Percentiles rank a stretch among this genome's conserved stretches.
phyloP scores from a whole-genome alignment of 768 basidiomycete genomes.

The Polyporus arcularius region DNA sequence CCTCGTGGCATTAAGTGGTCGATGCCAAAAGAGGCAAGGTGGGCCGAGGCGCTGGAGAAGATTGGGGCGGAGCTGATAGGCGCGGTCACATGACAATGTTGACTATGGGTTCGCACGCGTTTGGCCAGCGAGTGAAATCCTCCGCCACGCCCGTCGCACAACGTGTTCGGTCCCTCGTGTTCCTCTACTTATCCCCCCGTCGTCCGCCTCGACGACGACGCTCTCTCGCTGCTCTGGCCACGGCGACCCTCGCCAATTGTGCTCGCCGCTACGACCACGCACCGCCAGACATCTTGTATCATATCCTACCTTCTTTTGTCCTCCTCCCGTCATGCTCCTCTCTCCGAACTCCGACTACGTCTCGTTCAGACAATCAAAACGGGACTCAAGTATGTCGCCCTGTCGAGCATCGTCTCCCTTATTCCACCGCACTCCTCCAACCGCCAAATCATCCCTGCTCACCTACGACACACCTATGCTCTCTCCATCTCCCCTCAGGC shows the following conservation, averaged over 20 bases:
- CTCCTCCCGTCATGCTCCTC: conserved; percentile 28
- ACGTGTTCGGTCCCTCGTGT: not conserved
- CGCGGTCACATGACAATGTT: conserved; percentile 23
- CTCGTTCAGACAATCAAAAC: conserved; percentile 34
- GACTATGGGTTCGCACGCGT: conserved; percentile 19
- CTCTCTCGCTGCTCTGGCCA: not conserved
- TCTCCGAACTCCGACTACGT: conserved; percentile 38
- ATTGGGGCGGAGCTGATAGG: not conserved
- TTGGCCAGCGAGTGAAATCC: not conserved
- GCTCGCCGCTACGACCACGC: not conserved
- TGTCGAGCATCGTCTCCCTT: conserved; percentile 25
- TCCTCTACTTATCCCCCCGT: not conserved
- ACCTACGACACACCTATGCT: conserved; percentile 60
- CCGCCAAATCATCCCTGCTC: conserved; percentile 27
- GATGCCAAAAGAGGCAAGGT: not conserved
- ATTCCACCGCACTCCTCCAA: conserved; percentile 36
- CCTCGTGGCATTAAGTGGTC: not conserved
- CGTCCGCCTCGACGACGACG: conserved; percentile 1
- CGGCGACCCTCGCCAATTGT: not conserved
- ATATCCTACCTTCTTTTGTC: conserved; percentile 29
- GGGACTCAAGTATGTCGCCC: conserved; percentile 35
- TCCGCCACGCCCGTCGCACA: not conserved
- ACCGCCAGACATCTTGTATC: not conserved
- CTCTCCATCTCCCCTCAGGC: conserved; percentile 63
- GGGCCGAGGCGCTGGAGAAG: not conserved